A percentile compares a stretch with the other conserved stretches of the same genome.
Evolutionary conservation across 345 rosid species (phyloP).

Genomic region (Eucalyptus globulus): DNA sequence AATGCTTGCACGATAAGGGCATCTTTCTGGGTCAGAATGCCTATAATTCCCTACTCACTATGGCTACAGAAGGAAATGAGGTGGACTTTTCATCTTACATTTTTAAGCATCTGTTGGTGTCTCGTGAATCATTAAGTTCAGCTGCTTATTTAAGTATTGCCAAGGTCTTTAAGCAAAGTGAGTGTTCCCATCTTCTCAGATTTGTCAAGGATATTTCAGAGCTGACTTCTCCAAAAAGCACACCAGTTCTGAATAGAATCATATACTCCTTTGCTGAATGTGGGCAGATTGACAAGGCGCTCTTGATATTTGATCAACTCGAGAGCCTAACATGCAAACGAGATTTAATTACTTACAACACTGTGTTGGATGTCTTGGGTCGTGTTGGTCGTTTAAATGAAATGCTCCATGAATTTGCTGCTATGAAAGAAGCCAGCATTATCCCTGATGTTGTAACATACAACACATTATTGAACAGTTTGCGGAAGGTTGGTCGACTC

Average conservation of each 20-base stretch:
- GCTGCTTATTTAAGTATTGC: conserved; percentile 43
- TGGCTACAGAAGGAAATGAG: conserved; percentile 18
- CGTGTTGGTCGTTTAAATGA: conserved; percentile 42
- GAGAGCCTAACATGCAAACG: conserved; percentile 36
- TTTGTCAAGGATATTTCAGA: conserved; percentile 39
- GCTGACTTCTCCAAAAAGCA: conserved; percentile 23
- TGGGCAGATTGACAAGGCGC: conserved; percentile 55
- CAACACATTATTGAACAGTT: conserved; percentile 57
- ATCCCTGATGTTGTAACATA: conserved; percentile 49
- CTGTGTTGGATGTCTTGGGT: conserved; percentile 56
- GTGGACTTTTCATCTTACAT: conserved; percentile 16
- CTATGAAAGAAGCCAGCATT: conserved; percentile 58
- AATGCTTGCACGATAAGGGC: conserved; percentile 18
- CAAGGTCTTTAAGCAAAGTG: conserved; percentile 36
- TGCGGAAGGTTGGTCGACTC: conserved; percentile 57
- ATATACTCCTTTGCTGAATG: conserved; percentile 57
- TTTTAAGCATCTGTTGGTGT: conserved; percentile 30
- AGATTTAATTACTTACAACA: conserved; percentile 64
- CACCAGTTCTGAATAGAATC: conserved; percentile 38
- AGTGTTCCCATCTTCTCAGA: conserved; percentile 15
- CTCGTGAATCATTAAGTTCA: conserved; percentile 31
- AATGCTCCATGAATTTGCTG: conserved; percentile 38
- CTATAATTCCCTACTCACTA: conserved; percentile 24
- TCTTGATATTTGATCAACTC: conserved; percentile 37
- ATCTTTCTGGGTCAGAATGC: conserved; percentile 15